Evolutionary conservation across 2,329 filamentous ascomycete species (phyloP), one percentile per base, ranked within the genome.

Genomic region (Pseudocercospora fuligena): DNA sequence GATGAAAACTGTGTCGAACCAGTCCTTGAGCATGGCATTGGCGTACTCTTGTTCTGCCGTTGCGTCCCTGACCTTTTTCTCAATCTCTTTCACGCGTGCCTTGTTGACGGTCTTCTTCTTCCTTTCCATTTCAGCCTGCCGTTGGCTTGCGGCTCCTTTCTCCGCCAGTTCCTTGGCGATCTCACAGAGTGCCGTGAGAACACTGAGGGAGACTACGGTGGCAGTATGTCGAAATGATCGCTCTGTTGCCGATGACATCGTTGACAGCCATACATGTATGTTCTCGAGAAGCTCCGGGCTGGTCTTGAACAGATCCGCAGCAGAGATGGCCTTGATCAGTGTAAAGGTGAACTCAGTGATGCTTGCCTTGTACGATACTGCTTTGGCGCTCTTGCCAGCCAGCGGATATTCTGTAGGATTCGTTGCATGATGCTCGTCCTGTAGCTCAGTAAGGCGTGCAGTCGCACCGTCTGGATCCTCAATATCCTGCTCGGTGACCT

Each of bases 201-300:
- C 90, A 16, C 92, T 87, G 36, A 98, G 82, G 1, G 92, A 90
- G 25, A 94, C 90, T 0, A 95, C 90, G 1, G 94, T 97, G 0
- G 94, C 92, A 0, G 95, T 99, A 79, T 99, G 95, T 70, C 95
- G 88, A 80, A 99, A 97, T 1, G 95, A 93, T 63, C 95, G 89
- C 68, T 94, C 89, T 3, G 89, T 86, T 0, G 93, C 94, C 3
- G 93, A 95, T 2, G 94, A 95, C 90, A 99, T 92, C 66, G 92
- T 91, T 46, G 90, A 90, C 67, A 97, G 85, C 95, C 95, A 99
- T 65, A 92, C 86, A 72, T 93, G 89, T 57, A 98, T 87, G 75
- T 97, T 97, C 77, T 97, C 93, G 75, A 97, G 88, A 60, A 99
- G 83, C 31, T 90, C 86, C 40, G 82, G 80, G 69, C 96, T 91